Evolutionary conservation across 352 stramenopile genomes (phyloP).

Genomic region (Aphanomyces euteiches): DNA sequence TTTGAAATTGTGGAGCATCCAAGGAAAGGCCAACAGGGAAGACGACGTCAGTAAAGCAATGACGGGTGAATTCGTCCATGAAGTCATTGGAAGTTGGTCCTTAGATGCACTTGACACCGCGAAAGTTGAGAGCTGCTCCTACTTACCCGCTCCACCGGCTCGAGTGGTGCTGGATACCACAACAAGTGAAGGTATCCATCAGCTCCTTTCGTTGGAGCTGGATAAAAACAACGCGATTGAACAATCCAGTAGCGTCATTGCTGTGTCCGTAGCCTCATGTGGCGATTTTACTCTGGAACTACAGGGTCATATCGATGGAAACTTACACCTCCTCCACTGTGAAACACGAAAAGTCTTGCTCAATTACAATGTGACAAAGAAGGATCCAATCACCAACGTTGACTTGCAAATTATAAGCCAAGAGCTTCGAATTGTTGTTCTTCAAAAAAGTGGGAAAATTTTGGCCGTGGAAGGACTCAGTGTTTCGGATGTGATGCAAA

Average conservation of each 20-base stretch:
- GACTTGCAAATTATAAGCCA: background rate
- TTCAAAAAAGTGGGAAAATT: constrained; percentile 22
- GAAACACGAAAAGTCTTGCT: constrained; percentile 11
- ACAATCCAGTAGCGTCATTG: constrained; percentile 7
- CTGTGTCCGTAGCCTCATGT: background rate
- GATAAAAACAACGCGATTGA: background rate
- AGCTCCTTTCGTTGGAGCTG: constrained; percentile 3
- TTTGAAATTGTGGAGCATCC: constrained; percentile 11
- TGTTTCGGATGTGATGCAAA: constrained; percentile 2
- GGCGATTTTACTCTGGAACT: constrained; percentile 9
- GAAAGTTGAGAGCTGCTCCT: constrained; percentile 19
- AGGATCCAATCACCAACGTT: constrained; percentile 20
- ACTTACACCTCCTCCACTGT: constrained; percentile 7
- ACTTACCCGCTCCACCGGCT: background rate
- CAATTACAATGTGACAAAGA: constrained; percentile 7
- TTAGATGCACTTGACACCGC: background rate
- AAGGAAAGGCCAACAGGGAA: background rate
- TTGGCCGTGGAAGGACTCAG: constrained; percentile 21
- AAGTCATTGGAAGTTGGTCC: constrained; percentile 1
- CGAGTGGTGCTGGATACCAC: constrained; percentile 4
- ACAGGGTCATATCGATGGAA: constrained; percentile 14
- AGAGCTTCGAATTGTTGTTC: constrained; percentile 20
- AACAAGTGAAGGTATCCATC: background rate
- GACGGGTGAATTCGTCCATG: constrained; percentile 8
- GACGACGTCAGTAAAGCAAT: background rate